phyloP scores from a whole-genome alignment of 768 basidiomycete genomes.

The Kwoniella bestiolae region DNA sequence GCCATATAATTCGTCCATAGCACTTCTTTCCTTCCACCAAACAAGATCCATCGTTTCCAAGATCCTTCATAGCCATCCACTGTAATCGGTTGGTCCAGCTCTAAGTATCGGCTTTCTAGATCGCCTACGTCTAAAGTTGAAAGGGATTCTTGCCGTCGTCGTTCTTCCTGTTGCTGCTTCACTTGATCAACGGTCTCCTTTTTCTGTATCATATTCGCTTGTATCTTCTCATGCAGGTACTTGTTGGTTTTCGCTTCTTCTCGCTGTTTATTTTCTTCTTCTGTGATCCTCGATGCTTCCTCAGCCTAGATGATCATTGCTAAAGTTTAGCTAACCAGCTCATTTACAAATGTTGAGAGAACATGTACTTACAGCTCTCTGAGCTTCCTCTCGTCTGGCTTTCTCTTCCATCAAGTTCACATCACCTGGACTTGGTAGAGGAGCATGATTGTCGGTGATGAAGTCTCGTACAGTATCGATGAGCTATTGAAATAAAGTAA shows the following conservation, averaged over 20 bases:
- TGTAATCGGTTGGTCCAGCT: constrained; percentile 34
- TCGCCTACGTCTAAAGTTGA: constrained; percentile 43
- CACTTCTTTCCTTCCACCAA: constrained; percentile 40
- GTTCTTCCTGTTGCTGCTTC: constrained; percentile 35
- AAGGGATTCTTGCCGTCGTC: constrained; percentile 30
- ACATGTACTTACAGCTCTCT: constrained; percentile 49
- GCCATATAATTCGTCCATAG: constrained; percentile 52
- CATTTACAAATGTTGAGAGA: no score
- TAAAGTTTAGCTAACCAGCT: no score
- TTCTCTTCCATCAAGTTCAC: constrained; percentile 55
- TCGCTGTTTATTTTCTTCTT: constrained; percentile 24
- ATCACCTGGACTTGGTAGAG: constrained; percentile 38
- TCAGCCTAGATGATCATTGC: no score
- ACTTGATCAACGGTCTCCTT: constrained; percentile 33
- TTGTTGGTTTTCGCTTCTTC: constrained; percentile 40
- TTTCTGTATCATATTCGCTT: constrained; percentile 37
- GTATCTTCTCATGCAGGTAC: constrained; percentile 41
- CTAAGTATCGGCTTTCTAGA: constrained; percentile 36
- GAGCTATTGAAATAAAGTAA: constrained; percentile 24
- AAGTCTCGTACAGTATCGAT: constrained; percentile 41
- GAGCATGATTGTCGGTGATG: constrained; percentile 50
- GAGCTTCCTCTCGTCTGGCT: constrained; percentile 48
- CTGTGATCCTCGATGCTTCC: constrained; percentile 30
- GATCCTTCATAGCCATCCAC: constrained; percentile 40
- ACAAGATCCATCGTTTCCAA: constrained; percentile 41